Base-by-base conservation (phyloP, 192 early-diverging fungal genomes). In the Coemansia brasiliensis region DNA sequence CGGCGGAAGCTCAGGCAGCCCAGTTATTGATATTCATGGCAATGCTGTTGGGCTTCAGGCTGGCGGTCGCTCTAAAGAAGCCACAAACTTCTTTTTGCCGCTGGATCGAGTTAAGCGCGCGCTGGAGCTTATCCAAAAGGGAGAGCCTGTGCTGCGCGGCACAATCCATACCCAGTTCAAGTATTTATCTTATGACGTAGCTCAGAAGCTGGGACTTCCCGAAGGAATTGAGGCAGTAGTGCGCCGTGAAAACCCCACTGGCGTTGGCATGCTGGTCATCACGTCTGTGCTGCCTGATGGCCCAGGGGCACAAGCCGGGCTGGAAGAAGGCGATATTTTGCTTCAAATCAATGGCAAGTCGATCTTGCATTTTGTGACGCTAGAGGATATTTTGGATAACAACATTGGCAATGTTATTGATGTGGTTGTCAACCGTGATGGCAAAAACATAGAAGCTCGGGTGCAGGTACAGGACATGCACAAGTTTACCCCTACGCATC, bases 1-100 rank as follows among this genome's bases (percentile, higher is more conserved):
- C 56, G 89, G 88, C 45, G 91, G 91, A 4, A 87, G 86, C 32
- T 88, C 86, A 4, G 91, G 91, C 27, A 86, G 83, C 56, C 89
- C 91, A 4, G 88, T 92, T 12, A 74, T 92, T 35, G 86, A 91
- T 48, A 86, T 91, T 32, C 78, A 87, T 12, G 91, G 91, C 2
- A 64, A 85, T 57, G 91, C 91, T 5, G 85, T 92, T 5, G 91
- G 83, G 4, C 63, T 92, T n/a, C 86, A 91, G 49, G 71, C 70
- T 7, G 91, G 89, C 39, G 88, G 89, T 6, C 80, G 83, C 13
- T 85, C 80, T 42, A 79, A 83, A 37, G 86, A 88, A 2, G 84
- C 87, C 3, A 85, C 90, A 2, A 84, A 83, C 54, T 90, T 85
- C 57, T 92, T 88, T 55, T 62, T 92, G 29, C 91, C 91, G 3